Base-by-base conservation (phyloP, 164 flowering plant genomes). In the Pachysandra terminalis region DNA sequence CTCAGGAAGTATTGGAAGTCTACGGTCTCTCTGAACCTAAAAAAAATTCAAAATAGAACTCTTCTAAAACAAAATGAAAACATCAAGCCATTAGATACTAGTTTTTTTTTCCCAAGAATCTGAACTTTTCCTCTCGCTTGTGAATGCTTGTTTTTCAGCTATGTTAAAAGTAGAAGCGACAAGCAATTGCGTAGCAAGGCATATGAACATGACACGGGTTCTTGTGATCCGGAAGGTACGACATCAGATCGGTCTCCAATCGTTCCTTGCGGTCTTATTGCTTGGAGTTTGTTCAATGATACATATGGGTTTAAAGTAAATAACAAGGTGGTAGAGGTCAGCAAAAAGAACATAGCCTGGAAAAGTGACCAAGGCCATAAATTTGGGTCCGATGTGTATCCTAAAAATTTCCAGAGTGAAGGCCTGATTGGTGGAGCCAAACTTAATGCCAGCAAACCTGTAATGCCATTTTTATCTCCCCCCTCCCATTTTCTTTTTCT, bases 251-350 rank as follows among this genome's bases (percentile, higher is more conserved):
- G 69, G 23, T 21, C 49, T 25, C 68, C 82, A 32, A 89, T 89
- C 70, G 92, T 90, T 65, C 94, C 97, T n/a, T 90, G 97, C 73
- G 94, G 96, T 57, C 96, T 90, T 37, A 81, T 87, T 77, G 94
- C 94, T 0, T 90, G 94, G 96, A 88, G 94, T 77, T 75, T 90
- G 83, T 90, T 90, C 81, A 90, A 90, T 65, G 97, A 90, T 78
- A 89, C 94, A 56, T 90, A 87, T 40, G 67, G 77, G 28, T 81
- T 90, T 75, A 76, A 86, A n/a, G 52, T 79, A 17, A 74, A 81
- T 41, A 68, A 68, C 57, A 77, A 66, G 59, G 32, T 9, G 1
- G 9, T 91, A 28, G 70, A 64, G 17, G 81, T 94, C 59, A 87
- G 74, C 79, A 94, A 86, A 74, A 88, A 82, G 73, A 75, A 82